Percentiles rank a stretch among this genome's conserved stretches.
Conservation (phyloP, 805 yeast species). For the Lipomyces mesembrius region DNA sequence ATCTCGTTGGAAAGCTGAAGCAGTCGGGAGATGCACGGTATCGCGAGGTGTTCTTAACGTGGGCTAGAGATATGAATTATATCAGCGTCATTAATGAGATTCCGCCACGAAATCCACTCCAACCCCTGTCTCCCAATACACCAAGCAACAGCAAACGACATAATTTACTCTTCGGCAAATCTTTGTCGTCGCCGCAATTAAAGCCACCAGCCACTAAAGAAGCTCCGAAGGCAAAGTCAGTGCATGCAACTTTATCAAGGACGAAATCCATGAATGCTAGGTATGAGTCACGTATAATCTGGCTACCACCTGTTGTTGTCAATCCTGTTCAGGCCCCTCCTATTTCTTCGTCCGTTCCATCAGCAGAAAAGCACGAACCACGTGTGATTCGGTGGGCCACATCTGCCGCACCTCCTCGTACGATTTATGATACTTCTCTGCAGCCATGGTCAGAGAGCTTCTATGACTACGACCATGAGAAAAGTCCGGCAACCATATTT, state of each 20-base stretch:
- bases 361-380: neutral
- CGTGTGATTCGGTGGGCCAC: neutral
- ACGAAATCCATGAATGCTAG: neutral
- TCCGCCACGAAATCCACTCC: constrained; percentile 2
- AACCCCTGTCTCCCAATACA: neutral
- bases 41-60: neutral
- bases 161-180: neutral
- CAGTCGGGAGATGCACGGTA: neutral
- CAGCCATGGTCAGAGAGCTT: neutral
- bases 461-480: neutral
- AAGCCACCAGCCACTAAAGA: neutral
- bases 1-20: constrained; percentile 7
- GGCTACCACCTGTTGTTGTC: constrained; percentile 8
- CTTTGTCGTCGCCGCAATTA: constrained; percentile 6
- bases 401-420: neutral
- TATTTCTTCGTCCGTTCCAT: neutral
- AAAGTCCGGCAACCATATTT: neutral
- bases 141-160: neutral
- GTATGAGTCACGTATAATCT: neutral
- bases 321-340: neutral
- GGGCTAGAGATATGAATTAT: constrained; percentile 5
- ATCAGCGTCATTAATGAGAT: constrained; percentile 2
- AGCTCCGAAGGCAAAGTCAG: neutral
- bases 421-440: neutral
- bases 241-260: neutral